phyloP scores from a whole-genome alignment of 148 eudicot genomes.

The Rhododendron molle region DNA sequence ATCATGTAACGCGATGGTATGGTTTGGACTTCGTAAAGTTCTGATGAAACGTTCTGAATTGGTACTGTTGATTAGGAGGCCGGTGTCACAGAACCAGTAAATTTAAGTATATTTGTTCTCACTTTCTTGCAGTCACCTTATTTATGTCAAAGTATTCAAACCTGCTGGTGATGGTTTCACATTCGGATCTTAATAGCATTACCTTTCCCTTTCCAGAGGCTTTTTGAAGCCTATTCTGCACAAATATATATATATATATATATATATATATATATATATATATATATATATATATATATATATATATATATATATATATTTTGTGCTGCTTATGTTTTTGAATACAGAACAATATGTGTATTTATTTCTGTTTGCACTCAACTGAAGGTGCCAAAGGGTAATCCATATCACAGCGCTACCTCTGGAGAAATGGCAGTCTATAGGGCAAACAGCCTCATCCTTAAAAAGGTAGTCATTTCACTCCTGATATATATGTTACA shows the following conservation, averaged over 20 bases:
- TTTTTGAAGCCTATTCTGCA: not conserved
- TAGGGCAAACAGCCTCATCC: slow-evolving; percentile 75
- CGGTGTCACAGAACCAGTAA: not conserved
- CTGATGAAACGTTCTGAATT: not conserved
- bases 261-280: no score
- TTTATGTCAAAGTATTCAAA: not conserved
- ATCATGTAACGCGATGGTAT: not conserved
- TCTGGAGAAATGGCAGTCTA: slow-evolving; percentile 94
- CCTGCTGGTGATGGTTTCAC: not conserved
- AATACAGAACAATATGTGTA: not conserved
- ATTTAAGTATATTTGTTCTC: not conserved
- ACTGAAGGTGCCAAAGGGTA: slow-evolving; percentile 86
- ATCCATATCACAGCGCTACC: slow-evolving; percentile 98
- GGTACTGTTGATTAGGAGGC: not conserved
- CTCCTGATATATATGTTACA: not conserved
- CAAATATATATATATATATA: no score
- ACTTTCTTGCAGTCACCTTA: not conserved
- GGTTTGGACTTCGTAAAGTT: not conserved
- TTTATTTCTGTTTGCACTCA: slow-evolving; percentile 7
- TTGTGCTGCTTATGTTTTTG: not conserved
- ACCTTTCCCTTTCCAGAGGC: not conserved
- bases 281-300: no score
- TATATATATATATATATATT: no score
- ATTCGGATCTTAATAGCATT: not conserved
- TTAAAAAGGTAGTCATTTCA: slow-evolving; percentile 53